Evolutionary conservation across 2,329 filamentous ascomycete genomes (phyloP), one percentile per base, ranked within the genome.

Genomic region (Basipetospora chlamydospora): DNA sequence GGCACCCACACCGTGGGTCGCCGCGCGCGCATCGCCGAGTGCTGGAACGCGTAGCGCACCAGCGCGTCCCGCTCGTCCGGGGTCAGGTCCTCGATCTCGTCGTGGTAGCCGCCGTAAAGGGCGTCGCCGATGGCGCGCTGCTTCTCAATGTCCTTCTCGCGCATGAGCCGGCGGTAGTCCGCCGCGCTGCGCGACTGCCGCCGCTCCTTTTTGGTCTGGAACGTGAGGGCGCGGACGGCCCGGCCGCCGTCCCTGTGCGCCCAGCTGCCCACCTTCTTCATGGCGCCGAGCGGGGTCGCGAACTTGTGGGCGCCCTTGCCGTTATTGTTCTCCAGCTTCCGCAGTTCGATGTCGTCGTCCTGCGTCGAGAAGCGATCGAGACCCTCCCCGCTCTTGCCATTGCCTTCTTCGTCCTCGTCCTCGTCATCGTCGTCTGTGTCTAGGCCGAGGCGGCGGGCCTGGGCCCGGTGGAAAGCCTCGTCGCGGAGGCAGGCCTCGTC

Each of bases 1-100:
- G 90, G 90, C 30, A 98, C 83, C 90, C 90, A 98, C 18, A 98
- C 77, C 0, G 83, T 84, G 0, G 90, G 90, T 37, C 86, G 71
- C 36, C 81, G 73, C 2, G 87, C 83, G 7, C 90, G 76, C 26
- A 95, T 66, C 1, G 90, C 90, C 23, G 77, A 78, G 51, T 98
- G 90, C 58, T 87, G 79, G 57, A 98, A 98, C 1, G 88, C 86
- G 48, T 86, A 79, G 38, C 79, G 79, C 10, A 90, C 81, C 26
- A 96, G 72, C 40, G 76, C 67, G 51, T 96, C 87, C 47, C 90
- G 73, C 54, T 95, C 85, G 13, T 88, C 83, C 0, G 86, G 84
- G 1, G 84, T 90, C 33, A 98, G 65, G 52, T 98, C 90, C 55
- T 95, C 88, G 43, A 98, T 78, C 61, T 94, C 87, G 50, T 96